phyloP scores from a whole-genome alignment of 768 basidiomycete genomes.

The Amanita exitialis region DNA sequence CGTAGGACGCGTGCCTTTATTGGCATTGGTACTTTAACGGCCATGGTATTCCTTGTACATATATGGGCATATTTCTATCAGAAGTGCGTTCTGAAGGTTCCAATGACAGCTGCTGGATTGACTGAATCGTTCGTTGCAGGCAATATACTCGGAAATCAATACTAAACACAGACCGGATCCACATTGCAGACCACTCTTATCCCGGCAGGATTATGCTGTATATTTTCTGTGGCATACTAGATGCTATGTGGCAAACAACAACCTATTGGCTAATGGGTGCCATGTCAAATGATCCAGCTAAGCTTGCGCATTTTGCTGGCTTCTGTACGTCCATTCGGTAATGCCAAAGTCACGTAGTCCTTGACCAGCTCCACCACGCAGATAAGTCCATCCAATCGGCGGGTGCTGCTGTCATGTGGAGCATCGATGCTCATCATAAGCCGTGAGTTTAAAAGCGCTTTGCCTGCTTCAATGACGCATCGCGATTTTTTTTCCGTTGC shows the following conservation, averaged over 20 bases:
- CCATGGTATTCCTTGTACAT: slow-evolving; percentile 60
- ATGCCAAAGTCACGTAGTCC: not conserved
- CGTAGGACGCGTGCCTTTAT: slow-evolving; percentile 65
- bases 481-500: not conserved
- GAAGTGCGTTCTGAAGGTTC: slow-evolving; percentile 28
- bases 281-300: slow-evolving; percentile 75
- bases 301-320: slow-evolving; percentile 72
- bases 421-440: slow-evolving; percentile 48
- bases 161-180: slow-evolving; percentile 30
- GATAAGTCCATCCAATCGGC: slow-evolving; percentile 74
- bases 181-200: slow-evolving; percentile 48
- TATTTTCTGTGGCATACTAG: slow-evolving; percentile 65
- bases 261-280: slow-evolving; percentile 81
- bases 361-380: slow-evolving; percentile 10
- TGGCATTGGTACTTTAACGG: slow-evolving; percentile 54
- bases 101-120: not conserved
- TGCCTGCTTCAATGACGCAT: not conserved
- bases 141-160: slow-evolving; percentile 49
- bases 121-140: slow-evolving; percentile 13
- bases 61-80: slow-evolving; percentile 75
- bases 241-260: slow-evolving; percentile 80
- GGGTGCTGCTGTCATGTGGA: slow-evolving; percentile 65
- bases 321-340: slow-evolving; percentile 48
- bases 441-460: slow-evolving; percentile 38
- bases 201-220: slow-evolving; percentile 49